These are phyloP conservation scores for Suhomyces sp. DNA, from an alignment of 805 yeast genomes.

Conservation along the genomic window DNA sequence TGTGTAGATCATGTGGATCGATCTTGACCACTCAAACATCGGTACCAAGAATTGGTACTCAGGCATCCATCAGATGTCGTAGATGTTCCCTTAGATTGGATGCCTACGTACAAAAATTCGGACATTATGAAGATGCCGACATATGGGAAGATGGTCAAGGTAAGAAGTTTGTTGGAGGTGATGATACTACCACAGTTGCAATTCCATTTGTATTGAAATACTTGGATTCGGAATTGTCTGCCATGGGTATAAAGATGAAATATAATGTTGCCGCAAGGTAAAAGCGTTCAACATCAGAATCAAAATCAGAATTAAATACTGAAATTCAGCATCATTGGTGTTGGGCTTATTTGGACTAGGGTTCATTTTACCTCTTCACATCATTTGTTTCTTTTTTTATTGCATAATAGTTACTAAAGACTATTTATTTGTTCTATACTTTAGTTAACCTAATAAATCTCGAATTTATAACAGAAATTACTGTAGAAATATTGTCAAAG, in stretches of 20 bases:
- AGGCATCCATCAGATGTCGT: conserved; percentile 80
- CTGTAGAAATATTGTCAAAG: too few relatives aligned
- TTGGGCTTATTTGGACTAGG: background rate
- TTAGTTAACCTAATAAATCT: too few relatives aligned
- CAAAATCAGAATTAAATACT: too few relatives aligned
- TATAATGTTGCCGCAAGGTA: conserved; percentile 60
- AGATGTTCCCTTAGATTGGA: conserved; percentile 80
- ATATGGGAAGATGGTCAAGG: conserved; percentile 99
- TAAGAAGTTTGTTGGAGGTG: conserved; percentile 86
- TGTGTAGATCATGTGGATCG: conserved; percentile 94
- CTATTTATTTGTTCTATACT: too few relatives aligned
- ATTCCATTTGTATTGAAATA: conserved; percentile 95
- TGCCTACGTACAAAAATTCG: conserved; percentile 46
- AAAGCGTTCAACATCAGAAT: too few relatives aligned
- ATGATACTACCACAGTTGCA: conserved; percentile 90
- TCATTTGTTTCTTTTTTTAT: conserved; percentile 1
- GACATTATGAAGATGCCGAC: conserved; percentile 62
- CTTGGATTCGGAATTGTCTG: conserved; percentile 90
- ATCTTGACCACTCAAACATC: conserved; percentile 84
- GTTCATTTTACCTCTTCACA: background rate
- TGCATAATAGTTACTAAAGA: conserved; percentile 2
- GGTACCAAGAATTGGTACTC: conserved; percentile 86
- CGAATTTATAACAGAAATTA: too few relatives aligned
- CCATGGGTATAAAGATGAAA: conserved; percentile 95
- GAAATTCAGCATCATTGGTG: too few relatives aligned